Evolutionary conservation across 306 rosid species (phyloP).

Genomic region (Delonix regia): DNA sequence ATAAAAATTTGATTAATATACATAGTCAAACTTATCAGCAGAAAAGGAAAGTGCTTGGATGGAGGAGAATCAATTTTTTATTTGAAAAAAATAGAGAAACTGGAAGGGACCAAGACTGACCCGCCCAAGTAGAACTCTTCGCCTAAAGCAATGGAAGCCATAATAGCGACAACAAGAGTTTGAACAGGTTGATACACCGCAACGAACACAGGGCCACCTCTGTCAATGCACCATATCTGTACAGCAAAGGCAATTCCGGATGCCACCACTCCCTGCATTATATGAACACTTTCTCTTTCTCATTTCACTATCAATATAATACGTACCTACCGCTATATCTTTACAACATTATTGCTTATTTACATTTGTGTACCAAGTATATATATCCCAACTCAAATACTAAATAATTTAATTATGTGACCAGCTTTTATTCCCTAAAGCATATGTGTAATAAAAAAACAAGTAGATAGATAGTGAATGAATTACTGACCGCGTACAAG

Average conservation of each 20-base stretch:
- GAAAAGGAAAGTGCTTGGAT: background rate
- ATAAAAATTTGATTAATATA: background rate
- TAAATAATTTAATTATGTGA: background rate
- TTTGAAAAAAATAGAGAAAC: background rate
- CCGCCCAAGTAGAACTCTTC: slow-evolving; percentile 97
- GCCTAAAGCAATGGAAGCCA: slow-evolving; percentile 96
- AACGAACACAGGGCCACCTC: slow-evolving; percentile 98
- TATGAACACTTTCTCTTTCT: background rate
- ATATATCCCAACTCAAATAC: slow-evolving; percentile 37
- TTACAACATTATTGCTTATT: slow-evolving; percentile 36
- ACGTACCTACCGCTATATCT: background rate
- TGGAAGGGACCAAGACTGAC: slow-evolving; percentile 42
- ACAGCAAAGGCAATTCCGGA: slow-evolving; percentile 99
- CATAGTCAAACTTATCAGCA: background rate
- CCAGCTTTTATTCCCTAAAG: background rate
- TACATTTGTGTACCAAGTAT: background rate
- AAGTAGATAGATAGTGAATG: background rate
- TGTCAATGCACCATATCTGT: slow-evolving; percentile 99
- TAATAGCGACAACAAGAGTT: slow-evolving; percentile 91
- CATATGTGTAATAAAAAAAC: background rate
- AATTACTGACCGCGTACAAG: slow-evolving; percentile 72
- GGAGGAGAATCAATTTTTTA: background rate
- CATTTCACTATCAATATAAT: slow-evolving; percentile 13
- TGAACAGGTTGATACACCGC: slow-evolving; percentile 99
- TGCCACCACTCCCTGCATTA: slow-evolving; percentile 92